Base-by-base conservation (phyloP, 208 protist species). In the Crithidia acanthocephali region DNA sequence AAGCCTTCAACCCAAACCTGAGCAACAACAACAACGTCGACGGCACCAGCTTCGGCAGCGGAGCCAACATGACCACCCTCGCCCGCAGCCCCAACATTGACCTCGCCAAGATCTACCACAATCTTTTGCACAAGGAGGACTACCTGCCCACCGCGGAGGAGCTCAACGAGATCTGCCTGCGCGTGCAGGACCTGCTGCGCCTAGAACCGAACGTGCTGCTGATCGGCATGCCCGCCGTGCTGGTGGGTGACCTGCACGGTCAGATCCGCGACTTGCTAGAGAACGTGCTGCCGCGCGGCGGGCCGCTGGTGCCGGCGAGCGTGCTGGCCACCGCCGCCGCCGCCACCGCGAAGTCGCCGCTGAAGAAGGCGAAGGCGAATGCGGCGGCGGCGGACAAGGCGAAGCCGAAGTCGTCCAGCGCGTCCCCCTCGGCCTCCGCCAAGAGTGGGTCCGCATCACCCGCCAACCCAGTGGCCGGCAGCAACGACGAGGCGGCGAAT, bases 171-270 rank as follows among this genome's bases (percentile, higher is more conserved):
- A 85, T 98, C 32, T 55, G 96, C 20, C 64, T 81, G 52, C 85
- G 87, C n/a, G 81, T 81, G 47, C 80, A 76, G 28, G 76, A 86
- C 35, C n/a, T 97, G 25, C 75, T 98, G 45, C 97, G 97, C 37
- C 57, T 83, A 0, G 95, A 99, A 76, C 97, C 97, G 40, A 95
- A 97, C n/a, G 95, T 99, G 59, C 85, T 99, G 69, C 84, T 98
- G 33, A 86, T 98, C 35, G 92, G 96, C 58, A 72, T 99, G 55
- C 85, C 99, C 16, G 86, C 90, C 44, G 90, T 95, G 10, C 67
- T 97, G 10, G 90, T 97, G 13, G 93, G 93, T 44, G 93, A 97
- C 56, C 83, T 97, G 53, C 93, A 97, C 67, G 93, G 93, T 5
- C 93, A 97, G 73, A 80, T 85, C 27, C 62, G 70, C 59, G 93